A percentile compares a stretch with the other conserved stretches of the same genome.
These are phyloP conservation scores for Phoma sp. DNA, from an alignment of 2,329 filamentous ascomycete genomes.

Conservation along the genomic window DNA sequence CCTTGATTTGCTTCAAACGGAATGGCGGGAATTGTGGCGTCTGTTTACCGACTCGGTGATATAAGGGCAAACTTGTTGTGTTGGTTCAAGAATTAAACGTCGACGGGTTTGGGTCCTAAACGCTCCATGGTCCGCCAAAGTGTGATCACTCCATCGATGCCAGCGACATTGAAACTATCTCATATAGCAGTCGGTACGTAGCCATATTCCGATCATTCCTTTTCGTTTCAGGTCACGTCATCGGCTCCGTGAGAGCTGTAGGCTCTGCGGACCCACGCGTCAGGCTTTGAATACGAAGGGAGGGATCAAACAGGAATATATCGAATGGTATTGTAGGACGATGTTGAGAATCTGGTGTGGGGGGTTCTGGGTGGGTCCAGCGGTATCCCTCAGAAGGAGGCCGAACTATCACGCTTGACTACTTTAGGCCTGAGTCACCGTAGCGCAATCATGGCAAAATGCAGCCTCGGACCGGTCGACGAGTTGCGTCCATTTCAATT, in stretches of 20 bases:
- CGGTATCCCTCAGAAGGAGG: not conserved
- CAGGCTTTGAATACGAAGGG: not conserved
- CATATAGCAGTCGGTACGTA: not conserved
- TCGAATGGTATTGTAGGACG: no score
- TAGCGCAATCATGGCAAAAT: not conserved
- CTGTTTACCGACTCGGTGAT: no score
- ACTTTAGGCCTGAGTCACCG: not conserved
- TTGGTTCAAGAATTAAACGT: no score
- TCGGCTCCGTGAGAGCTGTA: not conserved
- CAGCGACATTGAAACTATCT: no score
- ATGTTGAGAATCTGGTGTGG: not conserved
- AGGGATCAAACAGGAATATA: not conserved
- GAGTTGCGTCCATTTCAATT: not conserved
- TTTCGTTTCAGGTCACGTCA: not conserved
- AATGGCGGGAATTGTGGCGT: no score
- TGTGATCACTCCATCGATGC: no score
- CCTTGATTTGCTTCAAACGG: no score
- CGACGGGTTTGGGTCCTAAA: no score
- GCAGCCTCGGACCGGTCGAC: not conserved
- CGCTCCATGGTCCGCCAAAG: no score
- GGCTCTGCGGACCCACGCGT: not conserved
- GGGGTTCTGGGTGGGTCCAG: not conserved
- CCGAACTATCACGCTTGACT: not conserved
- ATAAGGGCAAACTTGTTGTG: no score
- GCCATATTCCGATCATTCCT: constrained; percentile 1